A percentile compares a stretch with the other conserved stretches of the same genome.
Conservation (phyloP, 352 stramenopile genomes). For the Globisporangium rhizosaccharum region DNA sequence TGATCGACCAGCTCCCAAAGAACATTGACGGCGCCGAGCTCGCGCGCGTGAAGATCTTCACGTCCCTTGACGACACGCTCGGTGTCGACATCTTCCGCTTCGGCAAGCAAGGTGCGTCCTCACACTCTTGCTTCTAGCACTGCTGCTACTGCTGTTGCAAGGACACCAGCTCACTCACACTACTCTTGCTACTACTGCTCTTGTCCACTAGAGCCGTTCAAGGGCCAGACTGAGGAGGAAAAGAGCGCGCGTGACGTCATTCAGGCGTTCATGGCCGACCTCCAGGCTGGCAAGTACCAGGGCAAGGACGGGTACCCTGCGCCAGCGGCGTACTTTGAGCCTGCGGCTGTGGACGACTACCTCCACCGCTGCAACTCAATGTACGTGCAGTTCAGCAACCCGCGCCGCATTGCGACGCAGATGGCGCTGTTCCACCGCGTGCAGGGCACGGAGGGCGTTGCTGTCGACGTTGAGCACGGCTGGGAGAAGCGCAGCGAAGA, state of each 20-base stretch:
- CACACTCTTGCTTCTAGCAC: not conserved
- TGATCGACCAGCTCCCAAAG: constrained; percentile 64
- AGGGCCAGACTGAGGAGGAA: constrained; percentile 49
- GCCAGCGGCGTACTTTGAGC: constrained; percentile 53
- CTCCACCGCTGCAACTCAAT: constrained; percentile 71
- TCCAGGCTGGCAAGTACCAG: constrained; percentile 72
- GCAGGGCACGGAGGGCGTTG: constrained; percentile 66
- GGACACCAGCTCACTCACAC: not conserved
- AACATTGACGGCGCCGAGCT: constrained; percentile 56
- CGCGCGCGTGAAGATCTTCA: constrained; percentile 89
- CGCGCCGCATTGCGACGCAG: constrained; percentile 62
- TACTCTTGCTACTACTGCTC: not conserved
- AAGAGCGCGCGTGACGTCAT: constrained; percentile 47
- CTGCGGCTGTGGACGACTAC: constrained; percentile 56
- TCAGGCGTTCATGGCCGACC: constrained; percentile 60
- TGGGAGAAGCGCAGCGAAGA: constrained; percentile 78
- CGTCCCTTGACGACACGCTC: constrained; percentile 76
- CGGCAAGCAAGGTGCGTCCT: constrained; percentile 38
- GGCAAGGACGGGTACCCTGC: constrained; percentile 45
- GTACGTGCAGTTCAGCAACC: constrained; percentile 82
- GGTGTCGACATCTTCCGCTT: constrained; percentile 87
- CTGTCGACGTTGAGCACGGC: constrained; percentile 73
- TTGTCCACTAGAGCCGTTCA: constrained; percentile 38
- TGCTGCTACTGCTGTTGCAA: not conserved
- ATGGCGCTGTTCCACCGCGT: constrained; percentile 65